These are phyloP conservation scores for Brachypodium distachyon DNA, from an alignment of 202 grass and related monocot genomes.

Conservation along the genomic window DNA sequence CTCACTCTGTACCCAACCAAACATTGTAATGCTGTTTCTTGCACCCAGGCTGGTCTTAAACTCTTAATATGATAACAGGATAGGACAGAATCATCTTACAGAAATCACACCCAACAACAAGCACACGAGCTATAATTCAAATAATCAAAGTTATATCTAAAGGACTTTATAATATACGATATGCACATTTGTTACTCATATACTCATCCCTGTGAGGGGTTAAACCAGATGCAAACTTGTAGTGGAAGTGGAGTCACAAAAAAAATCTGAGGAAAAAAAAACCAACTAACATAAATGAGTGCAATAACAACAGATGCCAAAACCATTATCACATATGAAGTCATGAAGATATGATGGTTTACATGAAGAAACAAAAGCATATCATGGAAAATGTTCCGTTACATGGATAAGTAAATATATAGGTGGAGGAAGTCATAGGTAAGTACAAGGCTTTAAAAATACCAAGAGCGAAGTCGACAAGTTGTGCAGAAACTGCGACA, in stretches of 20 bases:
- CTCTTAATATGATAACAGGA: not conserved
- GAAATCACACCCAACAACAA: not conserved
- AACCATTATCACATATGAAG: slow-evolving; percentile 1
- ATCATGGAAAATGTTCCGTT: not conserved
- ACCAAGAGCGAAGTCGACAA: slow-evolving; percentile 94
- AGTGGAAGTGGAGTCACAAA: not conserved
- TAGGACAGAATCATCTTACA: not conserved
- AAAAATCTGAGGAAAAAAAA: not conserved
- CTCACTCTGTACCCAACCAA: not conserved
- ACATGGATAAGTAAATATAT: not conserved
- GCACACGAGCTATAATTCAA: not conserved
- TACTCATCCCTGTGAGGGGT: not conserved
- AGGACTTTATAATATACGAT: not conserved
- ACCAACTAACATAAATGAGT: not conserved
- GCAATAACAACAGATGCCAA: not conserved
- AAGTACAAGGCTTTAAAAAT: slow-evolving; percentile 10
- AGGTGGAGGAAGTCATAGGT: not conserved
- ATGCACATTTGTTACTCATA: not conserved
- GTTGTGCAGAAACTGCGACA: slow-evolving; percentile 73
- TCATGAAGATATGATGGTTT: not conserved
- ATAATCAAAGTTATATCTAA: not conserved
- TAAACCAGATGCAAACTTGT: not conserved
- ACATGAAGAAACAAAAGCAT: not conserved
- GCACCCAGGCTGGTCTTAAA: not conserved
- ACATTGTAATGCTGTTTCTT: not conserved